Base-by-base conservation (phyloP, 768 basidiomycete species). In the Psilocybe tampanensis region DNA sequence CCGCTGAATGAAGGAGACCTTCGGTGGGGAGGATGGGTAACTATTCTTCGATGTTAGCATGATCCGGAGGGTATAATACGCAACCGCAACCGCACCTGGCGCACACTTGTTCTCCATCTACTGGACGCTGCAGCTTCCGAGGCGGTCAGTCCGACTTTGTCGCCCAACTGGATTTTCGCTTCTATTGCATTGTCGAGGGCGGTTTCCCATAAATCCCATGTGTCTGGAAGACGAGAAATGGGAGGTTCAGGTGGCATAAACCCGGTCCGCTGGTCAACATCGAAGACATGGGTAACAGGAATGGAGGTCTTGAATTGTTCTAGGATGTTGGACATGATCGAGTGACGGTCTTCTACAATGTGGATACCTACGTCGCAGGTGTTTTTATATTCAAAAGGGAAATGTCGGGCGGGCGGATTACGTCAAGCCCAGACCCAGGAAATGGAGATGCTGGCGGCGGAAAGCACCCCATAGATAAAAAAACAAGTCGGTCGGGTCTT, bases 161-260 rank as follows among this genome's bases (percentile, higher is more conserved):
- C 80, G 18, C 82, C 89, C n/a, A 86, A 75, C 65, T 83, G 81
- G n/a, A 92, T 71, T 47, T 78, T 74, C 32, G 64, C 60, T 1
- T 64, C 63, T 60, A 81, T 71, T 5, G 85, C 88, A 15, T 68
- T 73, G 48, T 82, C 84, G 2, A 88, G 80, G 18, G 70, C 67
- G 9, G 65, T 69, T 68, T 96, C 94, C 94, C 92, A 98, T 44
- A 74, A 66, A 43, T 85, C 86, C 83, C 85, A 96, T 53, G 73
- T 68, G 0, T 39, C 55, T 0, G 88, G 86, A 1, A 96, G 79
- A 19, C 88, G 81, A 7, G 73, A 63, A 0, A 88, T 69, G 1
- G 94, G 94, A 0, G 86, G 82, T 13, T 84, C 77, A 0, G 90
- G 88, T 2, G 95, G 91, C 85, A 98, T 88, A 71, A 98, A 98